These are phyloP conservation scores for Morella rubra DNA, from an alignment of 306 rosid species.

Conservation along the genomic window DNA sequence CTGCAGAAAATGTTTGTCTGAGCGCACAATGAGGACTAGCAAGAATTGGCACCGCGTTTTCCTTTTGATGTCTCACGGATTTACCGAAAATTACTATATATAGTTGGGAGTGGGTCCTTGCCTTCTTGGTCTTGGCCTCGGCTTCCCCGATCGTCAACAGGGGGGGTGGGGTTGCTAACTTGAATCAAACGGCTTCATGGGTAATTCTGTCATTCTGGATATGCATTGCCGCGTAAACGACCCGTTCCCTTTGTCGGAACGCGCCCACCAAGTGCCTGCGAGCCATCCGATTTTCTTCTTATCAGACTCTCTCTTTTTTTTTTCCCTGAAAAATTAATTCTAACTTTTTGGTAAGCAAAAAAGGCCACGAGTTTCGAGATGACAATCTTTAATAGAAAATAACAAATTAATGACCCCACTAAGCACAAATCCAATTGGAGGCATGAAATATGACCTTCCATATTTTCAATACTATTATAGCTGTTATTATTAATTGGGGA, in stretches of 20 bases:
- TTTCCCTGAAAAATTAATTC: too few species aligned
- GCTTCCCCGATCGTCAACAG: slow-evolving; percentile 22
- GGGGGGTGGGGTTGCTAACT: slow-evolving; percentile 5
- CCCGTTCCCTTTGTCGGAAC: slow-evolving; percentile 18
- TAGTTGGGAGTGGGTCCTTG: not conserved
- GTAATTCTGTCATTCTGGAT: slow-evolving; percentile 6
- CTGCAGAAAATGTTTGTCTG: slow-evolving; percentile 19
- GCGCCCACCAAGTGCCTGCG: not conserved
- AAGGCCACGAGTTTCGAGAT: too few species aligned
- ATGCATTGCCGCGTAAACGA: slow-evolving; percentile 48
- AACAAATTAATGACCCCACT: too few species aligned
- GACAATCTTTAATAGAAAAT: too few species aligned
- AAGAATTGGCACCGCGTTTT: not conserved
- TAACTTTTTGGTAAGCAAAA: too few species aligned
- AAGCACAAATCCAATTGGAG: too few species aligned
- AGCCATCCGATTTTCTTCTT: not conserved
- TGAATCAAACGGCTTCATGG: slow-evolving; percentile 16
- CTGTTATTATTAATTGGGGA: too few species aligned
- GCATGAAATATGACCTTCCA: too few species aligned
- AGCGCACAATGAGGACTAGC: slow-evolving; percentile 23
- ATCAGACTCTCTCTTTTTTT: not conserved
- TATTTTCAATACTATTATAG: too few species aligned
- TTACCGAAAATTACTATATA: not conserved
- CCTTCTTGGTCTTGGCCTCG: not conserved
- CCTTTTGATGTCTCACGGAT: not conserved